Percentiles rank a stretch among this genome's conserved stretches.
These are phyloP conservation scores for Lentinula sp. DNA, from an alignment of 768 basidiomycete species.

Conservation along the genomic window DNA sequence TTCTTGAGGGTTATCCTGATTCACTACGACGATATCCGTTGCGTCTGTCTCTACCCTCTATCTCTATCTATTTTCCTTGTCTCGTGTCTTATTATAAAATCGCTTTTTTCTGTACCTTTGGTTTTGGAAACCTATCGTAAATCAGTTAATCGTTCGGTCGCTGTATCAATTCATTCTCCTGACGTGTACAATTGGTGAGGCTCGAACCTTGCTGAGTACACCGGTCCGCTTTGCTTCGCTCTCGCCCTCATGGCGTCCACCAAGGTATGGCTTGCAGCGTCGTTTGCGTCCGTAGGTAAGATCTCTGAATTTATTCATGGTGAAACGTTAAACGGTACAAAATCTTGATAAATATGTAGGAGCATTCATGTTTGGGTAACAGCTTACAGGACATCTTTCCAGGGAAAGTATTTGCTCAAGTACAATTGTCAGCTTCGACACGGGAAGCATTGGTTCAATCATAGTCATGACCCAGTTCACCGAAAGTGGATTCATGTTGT, in stretches of 20 bases:
- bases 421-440: background rate
- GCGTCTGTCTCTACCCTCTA: background rate
- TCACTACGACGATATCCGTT: background rate
- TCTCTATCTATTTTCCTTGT: background rate
- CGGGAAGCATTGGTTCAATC: background rate
- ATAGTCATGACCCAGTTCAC: background rate
- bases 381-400: background rate
- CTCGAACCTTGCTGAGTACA: background rate
- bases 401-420: no score
- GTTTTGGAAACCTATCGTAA: background rate
- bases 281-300: background rate
- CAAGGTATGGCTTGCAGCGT: background rate
- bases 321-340: no score
- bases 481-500: background rate
- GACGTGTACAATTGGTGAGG: no score
- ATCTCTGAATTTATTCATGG: background rate
- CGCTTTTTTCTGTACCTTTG: background rate
- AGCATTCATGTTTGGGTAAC: background rate
- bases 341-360: background rate
- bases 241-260: background rate
- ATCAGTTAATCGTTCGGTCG: background rate
- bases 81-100: background rate
- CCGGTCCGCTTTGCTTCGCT: background rate
- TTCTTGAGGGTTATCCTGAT: no score
- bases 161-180: background rate